phyloP scores from a whole-genome alignment of 805 yeast genomes.

The Kuraishia ogatae region DNA sequence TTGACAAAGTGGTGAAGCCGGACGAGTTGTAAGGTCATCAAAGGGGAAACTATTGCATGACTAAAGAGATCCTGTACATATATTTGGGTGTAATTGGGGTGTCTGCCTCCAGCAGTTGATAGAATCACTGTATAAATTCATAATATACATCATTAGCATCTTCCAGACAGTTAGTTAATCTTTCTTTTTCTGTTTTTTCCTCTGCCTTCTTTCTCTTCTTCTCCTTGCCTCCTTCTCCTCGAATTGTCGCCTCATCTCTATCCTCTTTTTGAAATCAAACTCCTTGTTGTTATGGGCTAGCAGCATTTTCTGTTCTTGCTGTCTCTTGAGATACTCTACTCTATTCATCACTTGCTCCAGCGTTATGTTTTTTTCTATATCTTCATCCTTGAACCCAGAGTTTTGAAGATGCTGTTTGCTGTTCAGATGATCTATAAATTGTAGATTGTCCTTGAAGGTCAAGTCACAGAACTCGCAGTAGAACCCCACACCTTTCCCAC shows the following conservation, averaged over 20 bases:
- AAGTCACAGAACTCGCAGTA: constrained; percentile 73
- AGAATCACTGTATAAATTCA: background rate
- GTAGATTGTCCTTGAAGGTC: constrained; percentile 75
- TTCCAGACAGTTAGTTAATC: constrained; percentile 6
- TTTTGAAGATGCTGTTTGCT: constrained; percentile 55
- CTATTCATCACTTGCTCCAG: constrained; percentile 37
- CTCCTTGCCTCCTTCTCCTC: constrained; percentile 27
- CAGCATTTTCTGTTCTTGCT: constrained; percentile 13
- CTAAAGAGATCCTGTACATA: constrained; percentile 3
- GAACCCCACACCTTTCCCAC: constrained; percentile 71
- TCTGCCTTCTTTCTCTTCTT: constrained; percentile 17
- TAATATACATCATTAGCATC: constrained; percentile 6
- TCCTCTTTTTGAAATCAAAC: constrained; percentile 30
- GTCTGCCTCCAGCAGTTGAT: background rate
- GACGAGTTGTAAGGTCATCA: constrained; percentile 13
- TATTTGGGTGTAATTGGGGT: no score
- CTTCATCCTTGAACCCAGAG: constrained; percentile 21
- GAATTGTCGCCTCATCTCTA: constrained; percentile 27
- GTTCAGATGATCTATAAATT: constrained; percentile 77
- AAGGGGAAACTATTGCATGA: no score
- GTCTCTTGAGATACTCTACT: constrained; percentile 25
- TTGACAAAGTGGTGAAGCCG: constrained; percentile 35
- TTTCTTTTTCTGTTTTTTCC: constrained; percentile 13
- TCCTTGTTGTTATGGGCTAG: constrained; percentile 5
- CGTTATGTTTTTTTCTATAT: constrained; percentile 25